Percentiles rank a stretch among this genome's conserved stretches.
Conservation (phyloP, 2,329 filamentous ascomycete species). For the Neoarthrinium moseri region DNA sequence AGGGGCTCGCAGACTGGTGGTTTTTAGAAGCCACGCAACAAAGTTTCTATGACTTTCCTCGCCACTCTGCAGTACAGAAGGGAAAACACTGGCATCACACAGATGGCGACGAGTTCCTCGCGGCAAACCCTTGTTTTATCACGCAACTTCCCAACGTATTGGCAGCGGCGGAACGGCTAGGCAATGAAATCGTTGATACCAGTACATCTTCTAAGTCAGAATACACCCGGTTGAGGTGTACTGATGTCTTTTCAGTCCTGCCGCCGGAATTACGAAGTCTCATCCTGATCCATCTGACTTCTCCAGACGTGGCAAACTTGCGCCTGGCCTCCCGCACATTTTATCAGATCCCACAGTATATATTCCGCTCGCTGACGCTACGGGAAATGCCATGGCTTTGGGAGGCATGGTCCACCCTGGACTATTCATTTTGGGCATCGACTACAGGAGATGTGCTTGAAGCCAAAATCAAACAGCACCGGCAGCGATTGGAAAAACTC, state of each 20-base stretch:
- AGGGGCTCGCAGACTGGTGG: constrained; percentile 2
- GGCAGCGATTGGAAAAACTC: no score
- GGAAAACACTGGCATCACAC: background rate
- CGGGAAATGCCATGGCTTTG: constrained; percentile 2
- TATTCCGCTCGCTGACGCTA: background rate
- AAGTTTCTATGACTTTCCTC: background rate
- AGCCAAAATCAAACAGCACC: no score
- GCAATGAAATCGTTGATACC: background rate
- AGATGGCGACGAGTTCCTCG: background rate
- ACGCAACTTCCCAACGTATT: background rate
- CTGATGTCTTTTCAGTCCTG: background rate
- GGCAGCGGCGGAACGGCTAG: background rate
- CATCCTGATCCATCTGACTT: background rate
- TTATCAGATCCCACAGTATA: background rate
- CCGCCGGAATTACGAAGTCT: background rate
- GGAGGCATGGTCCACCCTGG: constrained; percentile 2
- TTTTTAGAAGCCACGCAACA: background rate
- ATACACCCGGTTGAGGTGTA: background rate
- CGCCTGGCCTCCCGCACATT: background rate
- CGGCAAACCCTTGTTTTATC: constrained; percentile 1
- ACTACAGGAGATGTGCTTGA: no score
- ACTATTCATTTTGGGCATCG: constrained; percentile 3
- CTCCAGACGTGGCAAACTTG: constrained; percentile 2
- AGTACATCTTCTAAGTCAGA: background rate
- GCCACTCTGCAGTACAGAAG: background rate